A percentile compares a stretch with the other conserved stretches of the same genome.
These are phyloP conservation scores for Inga laurina DNA, from an alignment of 306 rosid genomes.

Conservation along the genomic window DNA sequence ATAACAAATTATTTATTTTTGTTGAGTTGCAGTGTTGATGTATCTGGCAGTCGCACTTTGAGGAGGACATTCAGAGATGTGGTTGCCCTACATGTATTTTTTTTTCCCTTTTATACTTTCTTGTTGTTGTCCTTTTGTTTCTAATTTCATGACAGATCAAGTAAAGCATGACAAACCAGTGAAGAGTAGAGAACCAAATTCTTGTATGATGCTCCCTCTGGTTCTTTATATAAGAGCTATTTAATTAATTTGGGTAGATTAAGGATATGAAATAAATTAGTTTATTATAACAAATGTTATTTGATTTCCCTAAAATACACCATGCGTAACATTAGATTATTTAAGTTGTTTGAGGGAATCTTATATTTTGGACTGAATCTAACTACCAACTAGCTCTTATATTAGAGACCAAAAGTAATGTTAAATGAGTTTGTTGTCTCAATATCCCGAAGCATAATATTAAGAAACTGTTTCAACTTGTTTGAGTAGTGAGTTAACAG, in stretches of 20 bases:
- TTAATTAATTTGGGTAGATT: too few species aligned
- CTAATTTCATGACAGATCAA: not conserved
- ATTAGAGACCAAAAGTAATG: too few species aligned
- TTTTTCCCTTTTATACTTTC: not conserved
- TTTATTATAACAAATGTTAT: too few species aligned
- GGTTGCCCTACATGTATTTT: constrained; percentile 53
- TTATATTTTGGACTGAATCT: too few species aligned
- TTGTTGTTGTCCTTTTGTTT: constrained; percentile 1
- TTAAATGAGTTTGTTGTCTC: not conserved
- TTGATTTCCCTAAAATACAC: too few species aligned
- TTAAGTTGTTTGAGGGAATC: too few species aligned
- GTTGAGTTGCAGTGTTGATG: constrained; percentile 48
- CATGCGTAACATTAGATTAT: too few species aligned
- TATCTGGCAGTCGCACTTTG: constrained; percentile 55
- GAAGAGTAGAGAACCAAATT: not conserved
- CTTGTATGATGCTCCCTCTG: not conserved
- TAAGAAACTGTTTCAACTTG: not conserved
- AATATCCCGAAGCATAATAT: not conserved
- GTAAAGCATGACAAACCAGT: not conserved
- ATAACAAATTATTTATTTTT: not conserved
- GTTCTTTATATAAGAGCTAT: too few species aligned
- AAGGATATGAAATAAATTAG: too few species aligned
- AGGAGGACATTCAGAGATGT: constrained; percentile 54
- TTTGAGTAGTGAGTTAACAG: not conserved
- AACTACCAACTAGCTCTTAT: too few species aligned